Base-by-base conservation (phyloP, 23 red algal species). In the Gracilaria gracilis region DNA sequence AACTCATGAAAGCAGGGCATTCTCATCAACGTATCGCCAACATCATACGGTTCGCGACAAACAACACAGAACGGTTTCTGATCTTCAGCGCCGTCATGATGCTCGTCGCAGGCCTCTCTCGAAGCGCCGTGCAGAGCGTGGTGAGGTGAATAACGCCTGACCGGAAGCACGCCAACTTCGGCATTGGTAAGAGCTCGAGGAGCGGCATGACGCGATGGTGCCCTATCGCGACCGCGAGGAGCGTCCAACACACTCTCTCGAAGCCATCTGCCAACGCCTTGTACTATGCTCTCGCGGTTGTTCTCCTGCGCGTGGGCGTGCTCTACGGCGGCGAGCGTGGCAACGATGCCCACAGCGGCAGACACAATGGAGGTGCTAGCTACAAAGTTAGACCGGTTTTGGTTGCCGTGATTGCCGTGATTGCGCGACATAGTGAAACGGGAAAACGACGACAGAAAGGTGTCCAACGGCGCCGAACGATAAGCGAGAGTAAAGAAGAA, bases 1-100 rank as follows among this genome's bases (percentile, higher is more conserved):
- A 76, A 90, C 20, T 90, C 87, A 34, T 90, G 87, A 61, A 90
- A 90, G 64, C 87, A 90, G 15, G 87, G 87, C 53, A 90, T 55
- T 35, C 73, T 80, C 87, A 90, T 80, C 15, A 90, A 35, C 11
- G 24, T 48, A 57, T 90, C 87, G 74, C 87, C 73, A 35, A 57
- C 28, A 67, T 53, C 75, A 38, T 90, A 90, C n/a, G 71, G 74
- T 31, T 90, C 87, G 4, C 74, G 73, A 67, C 87, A 90, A 65
- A 90, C 71, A 53, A 90, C 87, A 51, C 87, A 90, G 47, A 80
- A 80, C 36, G 87, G 48, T 74, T 90, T 90, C 4, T 82, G 53
- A 32, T 59, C 58, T 14, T 46, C 53, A 25, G 24, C 37, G 12
- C 11, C 25, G 23, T 82, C 79, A 20, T 69, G 64, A 19, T 69